Conservation (phyloP, 129 eudicot genomes). For the Saposhnikovia divaricata region DNA sequence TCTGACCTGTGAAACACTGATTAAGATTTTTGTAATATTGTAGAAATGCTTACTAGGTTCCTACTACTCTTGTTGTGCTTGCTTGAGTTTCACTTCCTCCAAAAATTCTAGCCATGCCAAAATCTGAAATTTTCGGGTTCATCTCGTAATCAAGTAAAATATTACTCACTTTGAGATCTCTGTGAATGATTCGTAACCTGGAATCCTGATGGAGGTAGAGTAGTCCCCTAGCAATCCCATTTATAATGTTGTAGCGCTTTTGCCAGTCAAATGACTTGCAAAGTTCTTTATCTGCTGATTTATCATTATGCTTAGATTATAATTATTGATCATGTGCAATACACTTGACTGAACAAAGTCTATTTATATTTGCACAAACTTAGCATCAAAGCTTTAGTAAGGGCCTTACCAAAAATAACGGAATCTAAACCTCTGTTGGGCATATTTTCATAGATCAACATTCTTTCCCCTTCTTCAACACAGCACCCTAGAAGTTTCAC, state of each 20-base stretch:
- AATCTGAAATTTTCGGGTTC: conserved; percentile 4
- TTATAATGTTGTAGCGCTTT: conserved; percentile 1
- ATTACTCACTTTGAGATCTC: not conserved
- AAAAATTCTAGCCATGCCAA: not conserved
- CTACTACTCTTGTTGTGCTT: not conserved
- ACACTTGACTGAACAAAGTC: not conserved
- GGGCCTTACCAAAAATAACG: not conserved
- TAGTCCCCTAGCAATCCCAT: conserved; percentile 1
- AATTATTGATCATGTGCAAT: not conserved
- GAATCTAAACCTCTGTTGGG: not conserved
- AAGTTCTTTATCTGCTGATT: not conserved
- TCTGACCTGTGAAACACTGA: not conserved
- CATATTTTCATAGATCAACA: conserved; percentile 2
- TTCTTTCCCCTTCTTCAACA: not conserved
- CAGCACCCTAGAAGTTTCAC: conserved; percentile 4
- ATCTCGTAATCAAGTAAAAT: not conserved
- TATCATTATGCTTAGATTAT: not conserved
- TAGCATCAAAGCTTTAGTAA: not conserved
- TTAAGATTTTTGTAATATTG: not conserved
- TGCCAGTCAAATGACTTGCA: not conserved
- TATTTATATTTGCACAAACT: not conserved
- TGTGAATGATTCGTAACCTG: not conserved
- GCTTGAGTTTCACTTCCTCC: not conserved
- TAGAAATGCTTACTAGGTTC: not conserved
- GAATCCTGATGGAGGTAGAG: conserved; percentile 2